phyloP scores from a whole-genome alignment of 345 rosid genomes.

The Sisymbrium altissimum region DNA sequence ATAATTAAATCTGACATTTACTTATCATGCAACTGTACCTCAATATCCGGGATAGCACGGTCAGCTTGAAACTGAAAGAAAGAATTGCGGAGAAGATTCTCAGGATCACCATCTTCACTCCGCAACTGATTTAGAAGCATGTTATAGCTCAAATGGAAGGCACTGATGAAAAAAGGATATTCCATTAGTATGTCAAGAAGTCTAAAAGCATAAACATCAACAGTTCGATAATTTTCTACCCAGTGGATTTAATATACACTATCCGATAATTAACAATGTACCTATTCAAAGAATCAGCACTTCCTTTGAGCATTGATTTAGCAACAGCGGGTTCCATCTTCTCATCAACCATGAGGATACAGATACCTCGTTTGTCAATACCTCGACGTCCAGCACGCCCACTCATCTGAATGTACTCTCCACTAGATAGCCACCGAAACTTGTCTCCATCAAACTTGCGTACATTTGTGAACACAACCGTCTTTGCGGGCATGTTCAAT shows the following conservation, averaged over 20 bases:
- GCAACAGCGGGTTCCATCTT: constrained; percentile 96
- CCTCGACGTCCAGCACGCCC: constrained; percentile 99
- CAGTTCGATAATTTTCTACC: constrained; percentile 1
- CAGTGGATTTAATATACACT: neutral
- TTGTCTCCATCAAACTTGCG: constrained; percentile 99
- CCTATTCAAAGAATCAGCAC: constrained; percentile 98
- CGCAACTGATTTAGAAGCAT: constrained; percentile 97
- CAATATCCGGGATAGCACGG: constrained; percentile 82
- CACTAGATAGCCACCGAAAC: constrained; percentile 97
- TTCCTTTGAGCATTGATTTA: constrained; percentile 90
- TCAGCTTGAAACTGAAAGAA: constrained; percentile 99
- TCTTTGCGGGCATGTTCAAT: constrained; percentile 98
- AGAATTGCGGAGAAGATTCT: constrained; percentile 91
- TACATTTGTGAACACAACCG: constrained; percentile 96
- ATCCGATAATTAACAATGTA: constrained; percentile 25
- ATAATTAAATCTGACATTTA: neutral
- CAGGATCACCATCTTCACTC: constrained; percentile 94
- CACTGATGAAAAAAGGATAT: constrained; percentile 45
- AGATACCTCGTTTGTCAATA: constrained; percentile 89
- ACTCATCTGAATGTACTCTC: constrained; percentile 98
- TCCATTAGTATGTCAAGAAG: constrained; percentile 1
- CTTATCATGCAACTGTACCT: constrained; percentile 44
- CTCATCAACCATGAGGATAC: constrained; percentile 97
- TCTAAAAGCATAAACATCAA: neutral
- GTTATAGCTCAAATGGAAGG: constrained; percentile 96